Percentiles rank a stretch among this genome's conserved stretches.
Conservation (phyloP, 176 grass and related monocot genomes). For the Oryza brachyantha region DNA sequence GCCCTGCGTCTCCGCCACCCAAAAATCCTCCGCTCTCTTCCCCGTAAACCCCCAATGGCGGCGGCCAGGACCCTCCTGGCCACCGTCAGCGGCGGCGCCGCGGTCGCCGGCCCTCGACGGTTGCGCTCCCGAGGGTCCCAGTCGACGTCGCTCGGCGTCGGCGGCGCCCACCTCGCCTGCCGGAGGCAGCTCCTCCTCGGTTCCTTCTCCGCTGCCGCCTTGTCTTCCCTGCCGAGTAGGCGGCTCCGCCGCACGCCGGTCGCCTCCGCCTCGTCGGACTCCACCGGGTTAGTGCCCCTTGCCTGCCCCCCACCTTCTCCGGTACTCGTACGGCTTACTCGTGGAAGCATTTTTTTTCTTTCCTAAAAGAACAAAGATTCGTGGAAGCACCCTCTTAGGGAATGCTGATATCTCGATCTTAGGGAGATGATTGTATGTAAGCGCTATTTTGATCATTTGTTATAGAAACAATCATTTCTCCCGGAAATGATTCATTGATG, state of each 20-base stretch:
- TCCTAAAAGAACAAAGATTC: background rate
- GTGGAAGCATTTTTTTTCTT: background rate
- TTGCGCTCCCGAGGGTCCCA: background rate
- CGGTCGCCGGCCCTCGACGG: constrained; percentile 5
- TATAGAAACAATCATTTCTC: background rate
- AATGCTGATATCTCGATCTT: background rate
- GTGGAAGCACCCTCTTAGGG: background rate
- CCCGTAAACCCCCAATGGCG: constrained; percentile 37
- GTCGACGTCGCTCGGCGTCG: constrained; percentile 17
- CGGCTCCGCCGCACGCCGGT: background rate
- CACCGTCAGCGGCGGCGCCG: constrained; percentile 17
- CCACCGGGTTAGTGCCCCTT: constrained; percentile 61
- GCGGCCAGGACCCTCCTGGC: constrained; percentile 36
- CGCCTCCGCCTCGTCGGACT: constrained; percentile 47
- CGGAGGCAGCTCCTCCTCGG: constrained; percentile 57
- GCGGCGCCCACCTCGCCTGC: constrained; percentile 46
- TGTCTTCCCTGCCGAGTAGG: background rate
- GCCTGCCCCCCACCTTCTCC: background rate
- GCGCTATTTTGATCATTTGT: background rate
- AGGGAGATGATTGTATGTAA: background rate
- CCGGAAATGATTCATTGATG: background rate
- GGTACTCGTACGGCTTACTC: background rate
- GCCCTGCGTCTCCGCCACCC: constrained; percentile 20
- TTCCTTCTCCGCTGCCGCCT: background rate
- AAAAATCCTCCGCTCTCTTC: constrained; percentile 8